Evolutionary conservation across 2,329 filamentous ascomycete genomes (phyloP).

Genomic region (Botryotinia calthae): DNA sequence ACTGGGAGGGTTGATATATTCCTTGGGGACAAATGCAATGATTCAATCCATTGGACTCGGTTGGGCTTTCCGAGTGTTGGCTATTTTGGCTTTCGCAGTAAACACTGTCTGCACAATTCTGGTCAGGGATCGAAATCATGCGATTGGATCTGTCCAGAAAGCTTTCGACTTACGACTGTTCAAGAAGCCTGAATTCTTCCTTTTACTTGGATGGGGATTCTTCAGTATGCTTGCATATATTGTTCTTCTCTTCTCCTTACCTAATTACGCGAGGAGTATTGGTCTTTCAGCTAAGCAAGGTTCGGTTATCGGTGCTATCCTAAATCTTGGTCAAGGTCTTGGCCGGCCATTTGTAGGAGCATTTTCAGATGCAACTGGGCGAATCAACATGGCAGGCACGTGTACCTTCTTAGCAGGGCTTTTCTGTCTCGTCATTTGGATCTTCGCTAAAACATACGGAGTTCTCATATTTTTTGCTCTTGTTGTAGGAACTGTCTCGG

Average conservation of each 20-base stretch:
- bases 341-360: slow-evolving; percentile 72
- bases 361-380: slow-evolving; percentile 66
- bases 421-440: slow-evolving; percentile 70
- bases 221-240: slow-evolving; percentile 73
- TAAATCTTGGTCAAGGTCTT: slow-evolving; percentile 63
- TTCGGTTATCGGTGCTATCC: slow-evolving; percentile 67
- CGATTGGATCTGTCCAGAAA: slow-evolving; percentile 63
- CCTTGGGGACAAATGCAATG: slow-evolving; percentile 53
- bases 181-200: slow-evolving; percentile 57
- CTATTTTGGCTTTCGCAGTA: slow-evolving; percentile 59
- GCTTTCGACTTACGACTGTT: slow-evolving; percentile 66
- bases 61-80: slow-evolving; percentile 55
- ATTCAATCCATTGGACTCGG: slow-evolving; percentile 51
- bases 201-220: slow-evolving; percentile 66
- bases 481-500: slow-evolving; percentile 63
- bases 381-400: slow-evolving; percentile 68
- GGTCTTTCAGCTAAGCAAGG: slow-evolving; percentile 67
- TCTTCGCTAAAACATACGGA: slow-evolving; percentile 61
- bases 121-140: slow-evolving; percentile 69
- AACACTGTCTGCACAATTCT: slow-evolving; percentile 63
- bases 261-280: slow-evolving; percentile 68
- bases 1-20: slow-evolving; percentile 64
- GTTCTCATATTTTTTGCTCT: slow-evolving; percentile 70
- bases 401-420: slow-evolving; percentile 64
- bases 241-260: slow-evolving; percentile 72